These are phyloP conservation scores for Saccharomyces hybrid DNA, from an alignment of 1,139 yeast genomes.

Conservation along the genomic window DNA sequence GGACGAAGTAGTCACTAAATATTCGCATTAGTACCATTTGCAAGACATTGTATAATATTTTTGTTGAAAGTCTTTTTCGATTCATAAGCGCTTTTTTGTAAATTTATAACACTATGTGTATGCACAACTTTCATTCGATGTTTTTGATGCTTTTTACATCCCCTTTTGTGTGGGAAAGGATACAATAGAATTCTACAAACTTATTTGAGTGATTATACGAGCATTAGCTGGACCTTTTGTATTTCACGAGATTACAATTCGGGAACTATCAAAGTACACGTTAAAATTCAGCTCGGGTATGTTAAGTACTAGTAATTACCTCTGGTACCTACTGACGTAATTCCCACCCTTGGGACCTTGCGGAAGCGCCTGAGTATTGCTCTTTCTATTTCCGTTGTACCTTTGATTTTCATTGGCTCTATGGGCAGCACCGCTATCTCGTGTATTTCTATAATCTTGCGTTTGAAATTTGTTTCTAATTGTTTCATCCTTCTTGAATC, in stretches of 20 bases:
- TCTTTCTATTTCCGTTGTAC: conserved; percentile 6
- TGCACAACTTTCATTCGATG: neutral
- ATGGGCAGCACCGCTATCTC: conserved; percentile 1
- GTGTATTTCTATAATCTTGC: conserved; percentile 1
- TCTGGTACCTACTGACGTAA: conserved; percentile 18
- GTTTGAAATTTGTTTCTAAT: conserved; percentile 2
- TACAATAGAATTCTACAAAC: neutral
- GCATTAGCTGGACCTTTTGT: neutral
- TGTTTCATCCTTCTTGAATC: conserved; percentile 5
- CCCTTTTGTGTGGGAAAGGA: neutral
- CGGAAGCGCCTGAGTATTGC: conserved; percentile 11
- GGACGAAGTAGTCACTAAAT: conserved; percentile 43
- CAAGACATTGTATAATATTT: neutral
- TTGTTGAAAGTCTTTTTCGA: neutral
- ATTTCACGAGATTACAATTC: neutral
- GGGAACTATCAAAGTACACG: neutral
- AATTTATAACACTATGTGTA: neutral
- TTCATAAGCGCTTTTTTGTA: neutral
- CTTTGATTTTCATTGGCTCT: conserved; percentile 8
- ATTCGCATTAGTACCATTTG: conserved; percentile 14
- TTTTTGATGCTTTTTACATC: neutral
- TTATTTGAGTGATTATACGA: neutral
- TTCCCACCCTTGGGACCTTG: conserved; percentile 19
- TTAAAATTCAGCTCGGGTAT: neutral
- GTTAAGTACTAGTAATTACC: conserved; percentile 5